A percentile compares a stretch with the other conserved stretches of the same genome.
Evolutionary conservation across 2,329 filamentous ascomycete species (phyloP).

Genomic region (Berkeleyomyces rouxiae): DNA sequence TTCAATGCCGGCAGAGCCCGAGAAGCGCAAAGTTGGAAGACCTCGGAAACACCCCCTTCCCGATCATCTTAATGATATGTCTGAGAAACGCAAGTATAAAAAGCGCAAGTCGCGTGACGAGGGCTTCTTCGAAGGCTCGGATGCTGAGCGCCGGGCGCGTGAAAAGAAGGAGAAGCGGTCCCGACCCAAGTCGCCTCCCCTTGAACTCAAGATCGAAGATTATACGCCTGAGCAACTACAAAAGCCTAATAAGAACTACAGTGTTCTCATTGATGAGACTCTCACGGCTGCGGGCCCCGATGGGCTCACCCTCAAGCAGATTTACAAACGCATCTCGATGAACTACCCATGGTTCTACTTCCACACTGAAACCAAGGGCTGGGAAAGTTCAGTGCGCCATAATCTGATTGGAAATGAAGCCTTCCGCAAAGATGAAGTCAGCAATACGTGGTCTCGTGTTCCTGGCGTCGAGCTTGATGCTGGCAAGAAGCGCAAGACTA

Average conservation of each 20-base stretch:
- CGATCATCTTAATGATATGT: constrained; percentile 35
- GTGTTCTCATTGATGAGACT: constrained; percentile 43
- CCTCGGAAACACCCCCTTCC: constrained; percentile 46
- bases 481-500: constrained; percentile 42
- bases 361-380: constrained; percentile 44
- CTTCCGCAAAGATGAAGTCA: constrained; percentile 41
- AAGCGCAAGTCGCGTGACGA: constrained; percentile 42
- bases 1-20: constrained; percentile 19
- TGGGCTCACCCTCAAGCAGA: constrained; percentile 42
- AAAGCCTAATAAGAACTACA: constrained; percentile 47
- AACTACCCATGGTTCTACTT: constrained; percentile 45
- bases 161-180: constrained; percentile 40
- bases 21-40: constrained; percentile 48
- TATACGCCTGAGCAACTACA: constrained; percentile 41
- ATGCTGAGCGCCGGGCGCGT: constrained; percentile 37
- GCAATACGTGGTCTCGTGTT: constrained; percentile 39
- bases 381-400: constrained; percentile 48
- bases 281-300: constrained; percentile 36
- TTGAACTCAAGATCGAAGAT: constrained; percentile 37
- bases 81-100: constrained; percentile 51
- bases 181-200: constrained; percentile 41
- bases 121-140: constrained; percentile 31
- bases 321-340: constrained; percentile 43
- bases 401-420: constrained; percentile 46
- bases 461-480: constrained; percentile 42